These are phyloP conservation scores for Solanum sejunctum DNA, from an alignment of 257 asterid species.

Conservation along the genomic window DNA sequence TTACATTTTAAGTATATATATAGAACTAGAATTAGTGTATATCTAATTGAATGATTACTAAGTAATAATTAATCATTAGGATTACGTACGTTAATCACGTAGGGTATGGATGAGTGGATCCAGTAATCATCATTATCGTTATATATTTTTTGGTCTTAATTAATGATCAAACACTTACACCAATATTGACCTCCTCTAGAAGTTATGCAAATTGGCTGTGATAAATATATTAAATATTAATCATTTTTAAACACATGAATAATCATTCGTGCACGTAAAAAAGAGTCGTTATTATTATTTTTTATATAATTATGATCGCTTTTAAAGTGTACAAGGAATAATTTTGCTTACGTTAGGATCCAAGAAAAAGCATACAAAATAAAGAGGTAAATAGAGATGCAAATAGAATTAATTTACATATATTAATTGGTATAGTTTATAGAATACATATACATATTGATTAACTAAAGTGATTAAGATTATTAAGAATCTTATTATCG, in stretches of 20 bases:
- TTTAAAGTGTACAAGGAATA: neutral
- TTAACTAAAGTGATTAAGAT: neutral
- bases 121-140: neutral
- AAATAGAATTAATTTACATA: neutral
- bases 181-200: neutral
- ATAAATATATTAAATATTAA: neutral
- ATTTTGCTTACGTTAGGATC: neutral
- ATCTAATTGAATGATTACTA: neutral
- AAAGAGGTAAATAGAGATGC: no score
- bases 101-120: neutral
- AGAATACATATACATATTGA: neutral
- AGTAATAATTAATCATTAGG: neutral
- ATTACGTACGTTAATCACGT: neutral
- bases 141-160: neutral
- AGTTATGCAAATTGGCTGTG: neutral
- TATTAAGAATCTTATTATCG: neutral
- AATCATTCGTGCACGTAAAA: neutral
- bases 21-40: neutral
- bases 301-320: no score
- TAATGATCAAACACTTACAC: neutral
- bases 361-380: neutral
- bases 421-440: neutral
- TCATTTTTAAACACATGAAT: neutral
- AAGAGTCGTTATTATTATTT: neutral
- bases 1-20: neutral